phyloP scores from a whole-genome alignment of 2,329 filamentous ascomycete species.

The Pyricularia sp. region DNA sequence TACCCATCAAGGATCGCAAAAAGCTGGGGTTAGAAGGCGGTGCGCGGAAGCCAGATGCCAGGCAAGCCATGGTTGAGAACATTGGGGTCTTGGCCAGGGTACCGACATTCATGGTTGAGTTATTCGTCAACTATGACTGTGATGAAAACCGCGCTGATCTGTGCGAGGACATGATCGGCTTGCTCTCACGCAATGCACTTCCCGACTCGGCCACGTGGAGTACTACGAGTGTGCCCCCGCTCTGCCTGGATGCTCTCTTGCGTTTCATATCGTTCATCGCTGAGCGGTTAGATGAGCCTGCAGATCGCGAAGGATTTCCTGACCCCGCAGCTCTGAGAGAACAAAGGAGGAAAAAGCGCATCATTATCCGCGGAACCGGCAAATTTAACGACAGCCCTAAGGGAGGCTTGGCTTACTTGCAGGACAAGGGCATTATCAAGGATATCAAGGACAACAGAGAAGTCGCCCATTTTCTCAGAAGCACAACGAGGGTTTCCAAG shows the following conservation, averaged over 20 bases:
- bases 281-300: slow-evolving; percentile 68
- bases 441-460: slow-evolving; percentile 64
- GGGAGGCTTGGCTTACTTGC: slow-evolving; percentile 75
- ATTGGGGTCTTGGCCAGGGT: slow-evolving; percentile 87
- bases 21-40: slow-evolving; percentile 89
- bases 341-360: slow-evolving; percentile 70
- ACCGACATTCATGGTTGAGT: slow-evolving; percentile 86
- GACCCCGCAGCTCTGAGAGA: slow-evolving; percentile 55
- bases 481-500: slow-evolving; percentile 83
- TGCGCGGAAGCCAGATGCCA: slow-evolving; percentile 82
- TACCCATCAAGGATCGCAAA: slow-evolving; percentile 85
- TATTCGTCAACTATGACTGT: slow-evolving; percentile 98
- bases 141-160: slow-evolving; percentile 85
- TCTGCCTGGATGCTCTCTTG: slow-evolving; percentile 86
- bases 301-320: slow-evolving; percentile 55
- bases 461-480: slow-evolving; percentile 79
- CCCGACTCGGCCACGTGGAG: slow-evolving; percentile 98
- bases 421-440: slow-evolving; percentile 76
- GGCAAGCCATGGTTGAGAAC: slow-evolving; percentile 97
- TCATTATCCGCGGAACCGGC: slow-evolving; percentile 76
- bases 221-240: slow-evolving; percentile 90
- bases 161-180: slow-evolving; percentile 89
- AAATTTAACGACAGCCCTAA: slow-evolving; percentile 97
- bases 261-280: slow-evolving; percentile 88
- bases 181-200: slow-evolving; percentile 87